A percentile compares a stretch with the other conserved stretches of the same genome.
phyloP scores from a whole-genome alignment of 2,329 filamentous ascomycete genomes.

The Ascochyta koolunga region DNA sequence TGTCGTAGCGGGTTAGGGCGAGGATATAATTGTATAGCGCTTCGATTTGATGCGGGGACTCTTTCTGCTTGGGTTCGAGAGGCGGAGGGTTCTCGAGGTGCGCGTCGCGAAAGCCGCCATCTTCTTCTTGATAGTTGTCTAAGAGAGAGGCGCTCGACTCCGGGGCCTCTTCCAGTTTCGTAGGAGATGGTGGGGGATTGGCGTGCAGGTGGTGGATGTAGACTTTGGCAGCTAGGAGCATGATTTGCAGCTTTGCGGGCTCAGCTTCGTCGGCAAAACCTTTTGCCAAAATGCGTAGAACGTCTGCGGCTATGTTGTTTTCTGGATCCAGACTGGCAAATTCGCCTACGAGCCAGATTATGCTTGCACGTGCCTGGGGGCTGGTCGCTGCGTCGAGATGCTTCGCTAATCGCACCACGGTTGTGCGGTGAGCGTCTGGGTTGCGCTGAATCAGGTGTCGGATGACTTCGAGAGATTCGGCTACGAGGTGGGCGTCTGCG shows the following conservation, averaged over 20 bases:
- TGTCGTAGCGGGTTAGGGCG: constrained; percentile 87
- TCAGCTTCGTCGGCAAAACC: constrained; percentile 85
- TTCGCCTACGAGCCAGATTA: constrained; percentile 97
- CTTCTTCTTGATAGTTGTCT: constrained; percentile 42
- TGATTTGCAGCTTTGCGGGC: constrained; percentile 85
- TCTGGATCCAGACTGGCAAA: constrained; percentile 81
- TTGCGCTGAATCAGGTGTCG: constrained; percentile 94
- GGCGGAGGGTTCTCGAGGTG: constrained; percentile 26
- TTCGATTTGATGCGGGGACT: constrained; percentile 70
- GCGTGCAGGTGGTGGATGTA: constrained; percentile 87
- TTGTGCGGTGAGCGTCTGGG: constrained; percentile 78
- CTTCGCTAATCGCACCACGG: constrained; percentile 86
- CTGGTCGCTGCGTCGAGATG: constrained; percentile 89
- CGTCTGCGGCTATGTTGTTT: constrained; percentile 91
- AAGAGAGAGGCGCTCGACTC: constrained; percentile 32
- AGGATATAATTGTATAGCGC: constrained; percentile 85
- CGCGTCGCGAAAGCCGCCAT: constrained; percentile 42
- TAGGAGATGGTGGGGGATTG: constrained; percentile 51
- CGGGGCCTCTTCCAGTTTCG: constrained; percentile 39
- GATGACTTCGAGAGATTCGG: constrained; percentile 92
- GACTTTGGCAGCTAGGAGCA: constrained; percentile 93
- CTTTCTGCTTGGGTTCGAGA: constrained; percentile 24
- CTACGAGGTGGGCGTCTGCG: constrained; percentile 83
- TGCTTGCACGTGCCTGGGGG: constrained; percentile 86
- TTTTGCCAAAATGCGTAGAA: constrained; percentile 84